These are phyloP conservation scores for Lepidium aucheri DNA, from an alignment of 345 rosid species.

Conservation along the genomic window DNA sequence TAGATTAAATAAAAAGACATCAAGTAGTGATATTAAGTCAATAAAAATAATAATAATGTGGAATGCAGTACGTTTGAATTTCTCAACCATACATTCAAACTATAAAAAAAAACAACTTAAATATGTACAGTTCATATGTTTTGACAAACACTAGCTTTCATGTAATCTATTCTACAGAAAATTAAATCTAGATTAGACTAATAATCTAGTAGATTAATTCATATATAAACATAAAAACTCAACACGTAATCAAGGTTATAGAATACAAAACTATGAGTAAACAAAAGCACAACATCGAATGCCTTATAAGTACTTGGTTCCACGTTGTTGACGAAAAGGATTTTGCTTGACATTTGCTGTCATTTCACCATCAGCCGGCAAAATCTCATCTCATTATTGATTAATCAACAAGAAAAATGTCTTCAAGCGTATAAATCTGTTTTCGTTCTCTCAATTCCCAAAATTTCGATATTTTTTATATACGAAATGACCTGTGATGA, in stretches of 20 bases:
- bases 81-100: background rate
- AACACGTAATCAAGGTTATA: background rate
- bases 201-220: background rate
- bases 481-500: constrained; percentile 8
- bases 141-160: background rate
- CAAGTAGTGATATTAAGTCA: background rate
- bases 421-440: constrained; percentile 2
- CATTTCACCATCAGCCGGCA: constrained; percentile 17
- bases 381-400: background rate
- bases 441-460: constrained; percentile 1
- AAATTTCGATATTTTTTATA: background rate
- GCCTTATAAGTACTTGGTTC: constrained; percentile 9
- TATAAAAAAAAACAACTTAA: background rate
- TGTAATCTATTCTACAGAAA: background rate
- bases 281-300: background rate
- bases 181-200: background rate
- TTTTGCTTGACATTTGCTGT: constrained; percentile 19
- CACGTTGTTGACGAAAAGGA: constrained; percentile 21
- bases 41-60: background rate
- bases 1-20: no score
- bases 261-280: background rate
- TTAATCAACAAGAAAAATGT: background rate
- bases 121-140: background rate
- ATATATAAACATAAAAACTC: background rate
- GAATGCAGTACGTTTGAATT: background rate